Percentiles rank a stretch among this genome's conserved stretches.
Conservation (phyloP, 345 rosid genomes). For the Citrus reticulata region DNA sequence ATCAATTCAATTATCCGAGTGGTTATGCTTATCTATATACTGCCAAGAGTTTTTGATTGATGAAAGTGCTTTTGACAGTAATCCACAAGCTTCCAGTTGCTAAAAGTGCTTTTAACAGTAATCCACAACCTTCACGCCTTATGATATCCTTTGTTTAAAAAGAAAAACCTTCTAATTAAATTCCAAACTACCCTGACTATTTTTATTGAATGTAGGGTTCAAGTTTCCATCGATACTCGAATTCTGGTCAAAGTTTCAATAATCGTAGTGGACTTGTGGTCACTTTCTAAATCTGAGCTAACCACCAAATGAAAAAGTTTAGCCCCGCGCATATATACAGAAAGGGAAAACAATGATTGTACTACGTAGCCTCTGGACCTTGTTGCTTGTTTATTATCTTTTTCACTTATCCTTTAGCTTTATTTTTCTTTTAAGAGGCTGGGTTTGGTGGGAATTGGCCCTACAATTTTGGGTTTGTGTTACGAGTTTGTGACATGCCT, state of each 20-base stretch:
- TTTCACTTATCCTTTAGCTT: background rate
- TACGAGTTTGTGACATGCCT: too few species aligned
- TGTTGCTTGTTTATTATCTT: background rate
- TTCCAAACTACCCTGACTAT: background rate
- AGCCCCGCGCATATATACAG: background rate
- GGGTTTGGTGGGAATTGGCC: background rate
- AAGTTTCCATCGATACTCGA: too few species aligned
- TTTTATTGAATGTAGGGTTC: background rate
- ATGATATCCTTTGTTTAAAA: too few species aligned
- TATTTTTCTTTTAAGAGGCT: background rate
- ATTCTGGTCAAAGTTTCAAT: background rate
- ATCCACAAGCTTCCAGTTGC: background rate
- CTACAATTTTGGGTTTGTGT: background rate
- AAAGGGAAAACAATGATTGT: background rate
- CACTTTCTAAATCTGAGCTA: background rate
- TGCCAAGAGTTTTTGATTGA: background rate
- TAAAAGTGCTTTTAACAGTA: too few species aligned
- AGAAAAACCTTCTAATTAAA: too few species aligned
- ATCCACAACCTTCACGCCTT: too few species aligned
- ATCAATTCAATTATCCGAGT: background rate
- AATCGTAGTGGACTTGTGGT: background rate
- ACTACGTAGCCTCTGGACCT: background rate
- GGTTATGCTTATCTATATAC: background rate
- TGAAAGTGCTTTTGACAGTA: background rate
- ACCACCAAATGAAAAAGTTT: background rate